Base-by-base conservation (phyloP, 2,329 filamentous ascomycete species). In the Cladosporium sp. region DNA sequence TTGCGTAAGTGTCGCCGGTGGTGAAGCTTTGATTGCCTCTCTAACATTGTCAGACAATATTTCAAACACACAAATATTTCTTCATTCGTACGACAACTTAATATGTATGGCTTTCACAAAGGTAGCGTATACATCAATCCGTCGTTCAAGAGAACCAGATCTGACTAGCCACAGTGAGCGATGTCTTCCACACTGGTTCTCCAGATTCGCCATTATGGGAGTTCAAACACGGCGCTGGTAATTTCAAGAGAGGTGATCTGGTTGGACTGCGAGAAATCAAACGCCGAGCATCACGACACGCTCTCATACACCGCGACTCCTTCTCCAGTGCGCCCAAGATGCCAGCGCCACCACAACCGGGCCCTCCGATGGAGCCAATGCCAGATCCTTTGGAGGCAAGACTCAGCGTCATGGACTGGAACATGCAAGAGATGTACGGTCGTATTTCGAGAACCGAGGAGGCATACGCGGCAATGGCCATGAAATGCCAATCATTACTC, bases 61-160 rank as follows among this genome's bases (percentile, higher is more conserved):
- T 99, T 99, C 75, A 99, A 99, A 71, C 94, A 99, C 73, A 99
- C 93, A 66, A 99, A 99, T 71, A 96, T 97, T 61, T 97, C 94
- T 11, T 97, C 94, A 1, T 99, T 99, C 73, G 94, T 99, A 51
- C 86, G 94, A 51, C 94, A 99, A 76, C 78, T 99, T 52, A 99
- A 99, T 73, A 99, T 99, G 94, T 99, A 99, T 68, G 94, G 94
- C 6, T 99, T 99, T 75, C 94, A 99, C 73, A 99, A 99, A 89
- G 92, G 92, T 95, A 75, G 51, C 73, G 65, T 57, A 14, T n/a
- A n/a, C n/a, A n/a, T n/a, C n/a, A n/a, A n/a, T n/a, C n/a, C n/a
- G n/a, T n/a, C n/a, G n/a, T n/a, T n/a, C n/a, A n/a, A n/a, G n/a
- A n/a, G n/a, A n/a, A n/a, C 47, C 30, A 36, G 11, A 50, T 30